Base-by-base conservation (phyloP, 1,284 basidiomycete species). In the Pisolithus thermaeus region DNA sequence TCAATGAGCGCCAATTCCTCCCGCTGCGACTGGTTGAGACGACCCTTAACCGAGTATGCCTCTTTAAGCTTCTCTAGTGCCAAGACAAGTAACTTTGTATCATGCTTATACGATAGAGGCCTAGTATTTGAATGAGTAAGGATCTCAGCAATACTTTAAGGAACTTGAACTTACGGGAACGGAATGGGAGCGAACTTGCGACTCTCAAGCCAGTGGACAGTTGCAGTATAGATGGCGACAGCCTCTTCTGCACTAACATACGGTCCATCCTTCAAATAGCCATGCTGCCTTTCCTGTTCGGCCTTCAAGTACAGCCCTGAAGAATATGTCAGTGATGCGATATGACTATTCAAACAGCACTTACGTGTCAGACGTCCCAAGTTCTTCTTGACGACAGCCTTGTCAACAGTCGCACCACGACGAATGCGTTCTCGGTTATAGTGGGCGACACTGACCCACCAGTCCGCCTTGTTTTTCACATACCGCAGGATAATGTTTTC, bases 401-500 rank as follows among this genome's bases (percentile, higher is more conserved):
- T 99, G 75, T 99, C 97, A 58, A 99, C 97, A 0, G 97, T 99
- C 3, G 97, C 97, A 58, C 97, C 94, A 59, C 93, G 90, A 47
- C 92, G 83, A 55, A 95, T 95, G 75, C 92, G 91, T 65, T 94
- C 93, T 54, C 95, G 91, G 61, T 94, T 93, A 69, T 94, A 93
- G 65, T 95, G 92, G 14, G 92, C 91, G 53, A 95, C 92, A 9
- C 82, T 84, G 50, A 8, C 91, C 94, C 95, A 99, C 94, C 94
- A 97, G 68, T 99, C 97, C 9, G 93, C 90, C 78, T 99, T 99
- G 71, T 87, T 90, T 81, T 99, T 99, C 81, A 99, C 96, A 73
- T 99, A 99, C 49, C 97, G 89, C 43, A 99, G 72, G 59, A 99
- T 98, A 69, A 99, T 97, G 70, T 98, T 99, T 73, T 99, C 97